Evolutionary conservation across 352 stramenopile species (phyloP), one percentile per base, ranked within the genome.

Genomic region (Paralagenidium karlingii): DNA sequence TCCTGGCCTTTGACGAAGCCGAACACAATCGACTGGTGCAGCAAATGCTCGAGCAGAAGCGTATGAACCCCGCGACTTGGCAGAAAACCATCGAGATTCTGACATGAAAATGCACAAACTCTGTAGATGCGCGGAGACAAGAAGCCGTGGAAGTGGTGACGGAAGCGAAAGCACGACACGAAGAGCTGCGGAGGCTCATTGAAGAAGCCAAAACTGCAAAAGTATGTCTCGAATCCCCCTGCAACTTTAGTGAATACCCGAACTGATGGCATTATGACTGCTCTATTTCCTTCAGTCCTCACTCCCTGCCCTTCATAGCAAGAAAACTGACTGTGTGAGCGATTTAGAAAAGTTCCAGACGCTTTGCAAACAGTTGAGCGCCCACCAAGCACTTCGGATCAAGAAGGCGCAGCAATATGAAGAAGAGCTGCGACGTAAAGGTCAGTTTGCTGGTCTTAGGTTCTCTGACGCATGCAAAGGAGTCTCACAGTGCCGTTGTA

Each of bases 1-100:
- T 98, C 55, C 56, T 99, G 32, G 59, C 74, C 4, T 86, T 90
- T 25, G 86, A 98, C 45, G 92, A 98, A 45, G 87, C 96, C 24
- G 63, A 78, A 38, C 88, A 83, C 48, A 70, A 80, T 24, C 47
- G 63, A 10, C 59, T 98, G 16, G 84, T 97, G 59, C 60, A 69
- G 26, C 65, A 94, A 25, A 61, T 65, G 10, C 26, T 68, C 38
- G 30, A 63, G 15, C 15, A 34, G 19, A 40, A 66, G 31, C 32
- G 29, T 30, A 28, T 30, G 42, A 11, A 30, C 40, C 24, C 38
- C 38, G 47, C 60, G 33, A 51, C 47, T 62, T 9, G 8, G 46
- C 46, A 48, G 27, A 3, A 6, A 43, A 8, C n/a, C n/a, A 5
- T 18, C 43, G 9, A 50, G 16, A 16, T 20, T 38, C 7, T 24